phyloP scores from a whole-genome alignment of 1,139 yeast species.

The Kluyveromyces sp. region DNA sequence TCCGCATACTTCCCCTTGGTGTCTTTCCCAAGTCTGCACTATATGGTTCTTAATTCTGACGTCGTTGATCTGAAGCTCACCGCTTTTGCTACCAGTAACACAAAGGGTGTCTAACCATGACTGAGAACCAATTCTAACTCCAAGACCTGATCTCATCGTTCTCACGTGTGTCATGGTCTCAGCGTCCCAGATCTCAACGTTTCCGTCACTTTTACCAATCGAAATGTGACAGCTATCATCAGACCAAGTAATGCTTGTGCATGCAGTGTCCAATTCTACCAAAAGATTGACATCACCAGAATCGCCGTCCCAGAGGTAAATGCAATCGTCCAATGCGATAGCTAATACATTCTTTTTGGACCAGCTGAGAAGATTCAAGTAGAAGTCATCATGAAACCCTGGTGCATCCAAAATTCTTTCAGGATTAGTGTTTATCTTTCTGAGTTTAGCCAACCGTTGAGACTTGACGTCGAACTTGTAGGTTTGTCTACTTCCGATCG shows the following conservation, averaged over 20 bases:
- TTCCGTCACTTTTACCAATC: constrained; percentile 79
- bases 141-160: constrained; percentile 64
- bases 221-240: constrained; percentile 85
- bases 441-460: constrained; percentile 32
- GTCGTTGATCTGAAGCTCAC: constrained; percentile 82
- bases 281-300: constrained; percentile 72
- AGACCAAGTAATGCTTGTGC: constrained; percentile 84
- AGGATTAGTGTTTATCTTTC: constrained; percentile 82
- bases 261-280: constrained; percentile 40
- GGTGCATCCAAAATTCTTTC: constrained; percentile 96
- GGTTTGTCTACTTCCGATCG: constrained; percentile 27
- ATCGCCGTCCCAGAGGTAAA: constrained; percentile 90
- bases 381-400: constrained; percentile 87
- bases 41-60: constrained; percentile 83
- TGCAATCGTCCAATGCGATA: constrained; percentile 77
- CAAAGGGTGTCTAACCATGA: constrained; percentile 80
- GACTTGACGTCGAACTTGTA: constrained; percentile 21
- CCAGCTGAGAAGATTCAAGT: constrained; percentile 84
- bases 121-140: constrained; percentile 74
- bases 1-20: constrained; percentile 90
- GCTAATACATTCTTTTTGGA: constrained; percentile 77
- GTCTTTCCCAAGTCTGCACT: constrained; percentile 52
- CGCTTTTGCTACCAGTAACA: constrained; percentile 78
- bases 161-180: constrained; percentile 69
- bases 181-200: constrained; percentile 89